Percentiles rank a stretch among this genome's conserved stretches.
Evolutionary conservation across 441 rosid species (phyloP).

Genomic region (Mallotus repandus): DNA sequence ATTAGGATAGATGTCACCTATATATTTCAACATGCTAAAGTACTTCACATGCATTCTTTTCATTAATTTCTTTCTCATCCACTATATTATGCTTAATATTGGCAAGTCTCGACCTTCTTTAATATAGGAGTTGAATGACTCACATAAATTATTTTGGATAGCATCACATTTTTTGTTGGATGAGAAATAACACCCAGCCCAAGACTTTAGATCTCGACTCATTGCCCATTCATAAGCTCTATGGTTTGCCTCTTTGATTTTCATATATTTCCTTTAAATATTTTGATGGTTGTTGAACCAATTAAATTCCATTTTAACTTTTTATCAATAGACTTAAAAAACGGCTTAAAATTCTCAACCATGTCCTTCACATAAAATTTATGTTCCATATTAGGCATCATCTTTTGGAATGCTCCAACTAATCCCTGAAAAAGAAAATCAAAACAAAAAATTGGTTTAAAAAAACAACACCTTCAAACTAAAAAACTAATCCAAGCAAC

Average conservation of each 20-base stretch:
- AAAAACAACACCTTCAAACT: too few species aligned
- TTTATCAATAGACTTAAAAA: background rate
- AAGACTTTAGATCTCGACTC: background rate
- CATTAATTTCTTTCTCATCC: background rate
- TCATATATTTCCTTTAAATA: rapidly evolving
- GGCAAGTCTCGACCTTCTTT: background rate
- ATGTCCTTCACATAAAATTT: background rate
- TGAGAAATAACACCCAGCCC: background rate
- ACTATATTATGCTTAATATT: background rate
- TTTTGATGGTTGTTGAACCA: background rate
- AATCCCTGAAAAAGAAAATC: background rate
- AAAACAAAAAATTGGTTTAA: too few species aligned
- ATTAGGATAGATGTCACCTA: background rate
- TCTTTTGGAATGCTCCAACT: background rate
- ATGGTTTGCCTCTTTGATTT: background rate
- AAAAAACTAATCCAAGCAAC: too few species aligned
- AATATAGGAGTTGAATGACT: background rate
- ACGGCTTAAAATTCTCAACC: background rate
- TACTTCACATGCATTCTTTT: background rate
- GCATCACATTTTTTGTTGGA: background rate
- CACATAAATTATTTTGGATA: background rate
- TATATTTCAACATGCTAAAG: background rate
- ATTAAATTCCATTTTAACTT: background rate
- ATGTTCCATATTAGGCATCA: background rate
- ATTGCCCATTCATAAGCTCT: background rate